These are phyloP conservation scores for Leucogyrophana mollusca DNA, from an alignment of 768 basidiomycete species.

Conservation along the genomic window DNA sequence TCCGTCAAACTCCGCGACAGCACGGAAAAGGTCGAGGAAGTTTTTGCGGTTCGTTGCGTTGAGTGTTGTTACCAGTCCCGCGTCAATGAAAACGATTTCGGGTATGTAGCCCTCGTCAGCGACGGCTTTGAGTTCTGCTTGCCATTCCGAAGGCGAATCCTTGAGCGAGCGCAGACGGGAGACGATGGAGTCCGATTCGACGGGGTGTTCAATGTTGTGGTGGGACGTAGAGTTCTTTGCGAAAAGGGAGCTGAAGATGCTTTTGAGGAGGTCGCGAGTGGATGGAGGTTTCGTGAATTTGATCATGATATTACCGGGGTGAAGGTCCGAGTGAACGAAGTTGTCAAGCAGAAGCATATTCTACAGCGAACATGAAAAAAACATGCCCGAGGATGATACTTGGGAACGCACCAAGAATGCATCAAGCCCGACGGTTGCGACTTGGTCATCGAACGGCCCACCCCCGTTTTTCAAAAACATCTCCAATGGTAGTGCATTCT, in stretches of 20 bases:
- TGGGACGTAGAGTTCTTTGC: slow-evolving; percentile 28
- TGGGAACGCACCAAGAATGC: slow-evolving; percentile 78
- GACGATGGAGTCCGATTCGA: slow-evolving; percentile 62
- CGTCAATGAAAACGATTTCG: slow-evolving; percentile 95
- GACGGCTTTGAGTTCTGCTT: slow-evolving; percentile 59
- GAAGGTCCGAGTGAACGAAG: slow-evolving; percentile 91
- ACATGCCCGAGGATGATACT: background rate
- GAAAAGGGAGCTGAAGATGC: slow-evolving; percentile 57
- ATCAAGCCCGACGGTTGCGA: slow-evolving; percentile 92
- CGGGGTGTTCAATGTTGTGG: slow-evolving; percentile 24
- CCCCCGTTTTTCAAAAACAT: slow-evolving; percentile 85
- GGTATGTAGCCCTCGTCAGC: slow-evolving; percentile 78
- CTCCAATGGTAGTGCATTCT: slow-evolving; percentile 90
- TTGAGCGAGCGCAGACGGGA: slow-evolving; percentile 62
- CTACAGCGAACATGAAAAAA: slow-evolving; percentile 37
- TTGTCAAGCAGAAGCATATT: slow-evolving; percentile 99
- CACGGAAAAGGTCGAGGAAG: slow-evolving; percentile 95
- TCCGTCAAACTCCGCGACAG: slow-evolving; percentile 95
- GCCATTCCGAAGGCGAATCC: slow-evolving; percentile 66
- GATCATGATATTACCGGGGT: slow-evolving; percentile 96
- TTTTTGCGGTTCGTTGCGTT: slow-evolving; percentile 81
- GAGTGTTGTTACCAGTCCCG: slow-evolving; percentile 90
- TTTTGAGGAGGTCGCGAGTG: slow-evolving; percentile 60
- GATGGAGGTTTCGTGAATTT: slow-evolving; percentile 89
- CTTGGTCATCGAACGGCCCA: slow-evolving; percentile 83